Percentiles rank a stretch among this genome's conserved stretches.
These are phyloP conservation scores for Leptographium galeiforme DNA, from an alignment of 2,329 filamentous ascomycete genomes.

Conservation along the genomic window DNA sequence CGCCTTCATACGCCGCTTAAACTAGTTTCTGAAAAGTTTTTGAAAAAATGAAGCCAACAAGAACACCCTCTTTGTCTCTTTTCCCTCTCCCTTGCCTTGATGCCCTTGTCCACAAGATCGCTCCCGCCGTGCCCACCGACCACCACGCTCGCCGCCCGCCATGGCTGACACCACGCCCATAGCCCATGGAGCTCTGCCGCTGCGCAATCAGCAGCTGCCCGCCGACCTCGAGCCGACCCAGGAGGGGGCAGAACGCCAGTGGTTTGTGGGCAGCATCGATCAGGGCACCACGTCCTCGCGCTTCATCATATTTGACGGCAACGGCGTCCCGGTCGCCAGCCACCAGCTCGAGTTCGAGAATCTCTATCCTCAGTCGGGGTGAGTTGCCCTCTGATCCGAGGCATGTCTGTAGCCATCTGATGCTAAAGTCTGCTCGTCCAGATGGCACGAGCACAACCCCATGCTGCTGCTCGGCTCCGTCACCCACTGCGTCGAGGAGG, in stretches of 20 bases:
- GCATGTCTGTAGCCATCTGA: background rate
- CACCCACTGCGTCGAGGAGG: constrained; percentile 65
- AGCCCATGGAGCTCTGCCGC: constrained; percentile 4
- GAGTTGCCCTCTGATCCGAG: constrained; percentile 21
- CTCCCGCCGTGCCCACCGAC: too few species aligned
- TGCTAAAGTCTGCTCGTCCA: constrained; percentile 20
- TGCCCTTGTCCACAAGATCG: too few species aligned
- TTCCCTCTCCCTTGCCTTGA: too few species aligned
- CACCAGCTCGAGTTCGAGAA: constrained; percentile 84
- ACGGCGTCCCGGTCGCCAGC: constrained; percentile 63
- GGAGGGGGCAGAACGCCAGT: constrained; percentile 24
- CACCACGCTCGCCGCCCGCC: background rate
- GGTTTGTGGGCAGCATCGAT: constrained; percentile 78
- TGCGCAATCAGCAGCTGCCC: constrained; percentile 14
- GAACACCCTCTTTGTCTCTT: too few species aligned
- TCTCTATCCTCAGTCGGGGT: constrained; percentile 75
- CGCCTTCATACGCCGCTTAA: too few species aligned
- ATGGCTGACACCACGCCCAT: background rate
- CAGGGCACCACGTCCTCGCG: constrained; percentile 82
- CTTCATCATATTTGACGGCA: constrained; percentile 78
- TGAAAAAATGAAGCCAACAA: too few species aligned
- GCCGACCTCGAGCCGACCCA: constrained; percentile 18
- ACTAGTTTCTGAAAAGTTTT: too few species aligned
- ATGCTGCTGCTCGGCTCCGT: constrained; percentile 63
- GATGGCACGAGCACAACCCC: constrained; percentile 86